These are phyloP conservation scores for Pestalotiopsis sp. DNA, from an alignment of 2,329 filamentous ascomycete species.

Conservation along the genomic window DNA sequence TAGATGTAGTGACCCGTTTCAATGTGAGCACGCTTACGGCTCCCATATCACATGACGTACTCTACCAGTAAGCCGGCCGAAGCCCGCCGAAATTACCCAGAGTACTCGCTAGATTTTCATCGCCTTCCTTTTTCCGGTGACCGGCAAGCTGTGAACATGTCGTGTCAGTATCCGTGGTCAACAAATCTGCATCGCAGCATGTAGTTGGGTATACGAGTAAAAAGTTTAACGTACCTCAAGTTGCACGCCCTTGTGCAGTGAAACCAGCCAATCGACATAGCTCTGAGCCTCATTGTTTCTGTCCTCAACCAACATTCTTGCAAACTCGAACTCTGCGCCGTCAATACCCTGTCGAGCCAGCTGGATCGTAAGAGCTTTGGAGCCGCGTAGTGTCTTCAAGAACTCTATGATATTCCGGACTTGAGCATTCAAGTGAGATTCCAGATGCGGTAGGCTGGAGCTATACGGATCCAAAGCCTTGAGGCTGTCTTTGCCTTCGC, in stretches of 20 bases:
- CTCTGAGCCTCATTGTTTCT: constrained; percentile 97
- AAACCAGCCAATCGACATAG: constrained; percentile 98
- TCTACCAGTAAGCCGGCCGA: constrained; percentile 58
- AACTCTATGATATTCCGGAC: constrained; percentile 93
- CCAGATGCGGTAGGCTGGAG: constrained; percentile 77
- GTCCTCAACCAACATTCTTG: constrained; percentile 86
- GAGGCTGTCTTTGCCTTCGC: constrained; percentile 70
- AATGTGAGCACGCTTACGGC: too few species aligned
- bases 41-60: too few species aligned
- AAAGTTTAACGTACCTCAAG: constrained; percentile 66
- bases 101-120: constrained; percentile 1
- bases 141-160: constrained; percentile 8
- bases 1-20: not conserved
- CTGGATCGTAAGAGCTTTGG: constrained; percentile 87
- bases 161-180: not conserved
- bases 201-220: not conserved
- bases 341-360: constrained; percentile 91
- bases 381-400: constrained; percentile 76
- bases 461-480: constrained; percentile 81
- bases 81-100: constrained; percentile 55
- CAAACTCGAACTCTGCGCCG: constrained; percentile 96
- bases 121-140: constrained; percentile 12
- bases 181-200: not conserved
- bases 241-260: constrained; percentile 90
- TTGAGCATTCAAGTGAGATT: constrained; percentile 93